These are phyloP conservation scores for Lindgomyces ingoldianus DNA, from an alignment of 495 filamentous ascomycete genomes.

Conservation along the genomic window DNA sequence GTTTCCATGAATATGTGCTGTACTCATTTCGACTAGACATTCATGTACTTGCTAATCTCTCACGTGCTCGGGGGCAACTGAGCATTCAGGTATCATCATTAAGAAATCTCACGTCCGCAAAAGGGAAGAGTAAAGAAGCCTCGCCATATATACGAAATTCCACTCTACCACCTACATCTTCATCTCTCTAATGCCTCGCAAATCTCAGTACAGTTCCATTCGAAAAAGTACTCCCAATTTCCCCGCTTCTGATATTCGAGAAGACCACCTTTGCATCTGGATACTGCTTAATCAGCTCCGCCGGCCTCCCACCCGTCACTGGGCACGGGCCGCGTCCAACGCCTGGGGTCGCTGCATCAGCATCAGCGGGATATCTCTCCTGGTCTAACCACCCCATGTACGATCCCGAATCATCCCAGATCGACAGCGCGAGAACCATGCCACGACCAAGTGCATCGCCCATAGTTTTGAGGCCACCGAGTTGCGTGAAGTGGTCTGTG, in stretches of 20 bases:
- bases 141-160: no score
- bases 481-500: conserved; percentile 49
- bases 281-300: conserved; percentile 56
- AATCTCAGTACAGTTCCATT: background rate
- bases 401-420: conserved; percentile 75
- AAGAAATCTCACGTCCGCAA: no score
- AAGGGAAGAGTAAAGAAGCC: no score
- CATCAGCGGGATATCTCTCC: conserved; percentile 65
- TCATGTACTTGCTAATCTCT: no score
- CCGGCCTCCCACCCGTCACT: conserved; percentile 41
- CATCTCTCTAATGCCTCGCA: background rate
- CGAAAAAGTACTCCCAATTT: conserved; percentile 47
- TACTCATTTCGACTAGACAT: no score
- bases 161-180: background rate
- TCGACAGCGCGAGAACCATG: conserved; percentile 74
- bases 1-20: no score
- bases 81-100: no score
- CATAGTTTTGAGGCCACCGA: conserved; percentile 63
- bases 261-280: conserved; percentile 61
- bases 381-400: conserved; percentile 83
- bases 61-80: no score
- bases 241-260: conserved; percentile 68
- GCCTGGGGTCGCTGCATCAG: conserved; percentile 36
- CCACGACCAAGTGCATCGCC: conserved; percentile 56
- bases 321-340: conserved; percentile 19